phyloP scores from a whole-genome alignment of 1,284 basidiomycete genomes.

The Thecaphora thlaspeos region DNA sequence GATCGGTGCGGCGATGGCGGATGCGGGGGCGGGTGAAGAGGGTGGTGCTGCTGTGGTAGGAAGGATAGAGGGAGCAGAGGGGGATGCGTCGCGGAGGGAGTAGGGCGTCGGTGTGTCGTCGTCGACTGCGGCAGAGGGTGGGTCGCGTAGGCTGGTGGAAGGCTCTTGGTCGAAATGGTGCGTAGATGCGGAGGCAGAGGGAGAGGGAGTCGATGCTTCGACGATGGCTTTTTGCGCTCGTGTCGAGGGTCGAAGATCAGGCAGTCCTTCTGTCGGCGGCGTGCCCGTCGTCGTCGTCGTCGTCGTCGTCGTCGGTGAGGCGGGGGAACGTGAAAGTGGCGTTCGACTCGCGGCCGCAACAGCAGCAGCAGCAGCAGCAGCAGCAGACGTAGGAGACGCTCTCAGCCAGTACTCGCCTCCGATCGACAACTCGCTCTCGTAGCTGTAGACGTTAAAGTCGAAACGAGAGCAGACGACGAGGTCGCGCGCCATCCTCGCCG shows the following conservation, averaged over 20 bases:
- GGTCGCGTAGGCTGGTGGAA: not conserved
- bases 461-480: conserved; percentile 87
- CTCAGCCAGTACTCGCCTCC: conserved; percentile 60
- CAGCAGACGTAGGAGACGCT: no score
- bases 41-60: conserved; percentile 1
- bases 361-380: no score
- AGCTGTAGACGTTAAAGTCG: conserved; percentile 95
- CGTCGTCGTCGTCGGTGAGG: not conserved
- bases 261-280: no score
- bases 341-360: no score
- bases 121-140: not conserved
- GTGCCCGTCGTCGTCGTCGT: no score
- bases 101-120: not conserved
- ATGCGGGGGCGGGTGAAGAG: not conserved
- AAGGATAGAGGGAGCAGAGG: not conserved
- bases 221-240: no score
- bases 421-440: conserved; percentile 90
- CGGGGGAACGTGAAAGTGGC: not conserved
- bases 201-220: not conserved
- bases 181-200: not conserved
- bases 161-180: no score
- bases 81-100: not conserved
- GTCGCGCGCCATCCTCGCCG: conserved; percentile 79
- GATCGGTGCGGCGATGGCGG: conserved; percentile 58
- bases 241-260: no score